phyloP scores from a whole-genome alignment of 2,329 filamentous ascomycete genomes.

The Fusarium stilboides region DNA sequence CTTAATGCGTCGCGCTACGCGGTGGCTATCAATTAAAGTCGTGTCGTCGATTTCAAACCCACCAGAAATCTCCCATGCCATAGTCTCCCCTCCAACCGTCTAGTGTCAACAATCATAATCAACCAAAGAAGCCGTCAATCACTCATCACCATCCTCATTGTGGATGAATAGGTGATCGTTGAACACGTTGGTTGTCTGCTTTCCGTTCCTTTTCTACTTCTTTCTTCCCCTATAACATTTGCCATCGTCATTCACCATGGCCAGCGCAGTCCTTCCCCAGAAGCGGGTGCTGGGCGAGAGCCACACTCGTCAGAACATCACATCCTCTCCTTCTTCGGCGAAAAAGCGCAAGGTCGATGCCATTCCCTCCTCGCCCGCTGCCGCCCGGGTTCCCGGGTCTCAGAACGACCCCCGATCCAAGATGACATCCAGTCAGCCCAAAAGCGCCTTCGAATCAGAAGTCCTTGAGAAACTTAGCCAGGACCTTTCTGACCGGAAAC shows the following conservation, averaged over 20 bases:
- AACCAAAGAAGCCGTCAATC: constrained; percentile 14
- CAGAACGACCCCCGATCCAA: constrained; percentile 74
- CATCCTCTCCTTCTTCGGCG: constrained; percentile 68
- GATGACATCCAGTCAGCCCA: constrained; percentile 80
- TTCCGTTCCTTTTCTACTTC: constrained; percentile 7
- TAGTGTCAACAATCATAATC: constrained; percentile 42
- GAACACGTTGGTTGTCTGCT: constrained; percentile 1
- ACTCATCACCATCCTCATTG: constrained; percentile 9
- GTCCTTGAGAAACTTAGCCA: constrained; percentile 97
- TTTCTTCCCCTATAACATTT: constrained; percentile 23
- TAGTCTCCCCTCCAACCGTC: constrained; percentile 28
- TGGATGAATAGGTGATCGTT: constrained; percentile 33
- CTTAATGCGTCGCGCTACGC: constrained; percentile 53
- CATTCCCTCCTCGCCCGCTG: constrained; percentile 67
- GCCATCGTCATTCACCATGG: constrained; percentile 58
- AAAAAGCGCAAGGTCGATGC: constrained; percentile 90
- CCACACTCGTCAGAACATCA: constrained; percentile 74
- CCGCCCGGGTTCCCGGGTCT: constrained; percentile 73
- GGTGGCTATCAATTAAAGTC: constrained; percentile 50
- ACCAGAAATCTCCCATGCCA: constrained; percentile 34
- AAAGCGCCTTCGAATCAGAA: constrained; percentile 94
- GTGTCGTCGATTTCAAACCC: constrained; percentile 45
- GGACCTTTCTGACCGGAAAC: constrained; percentile 88
- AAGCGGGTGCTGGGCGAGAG: constrained; percentile 82
- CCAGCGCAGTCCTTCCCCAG: constrained; percentile 71